These are phyloP conservation scores for Alternaria incomplexa DNA, from an alignment of 2,329 filamentous ascomycete genomes.

Conservation along the genomic window DNA sequence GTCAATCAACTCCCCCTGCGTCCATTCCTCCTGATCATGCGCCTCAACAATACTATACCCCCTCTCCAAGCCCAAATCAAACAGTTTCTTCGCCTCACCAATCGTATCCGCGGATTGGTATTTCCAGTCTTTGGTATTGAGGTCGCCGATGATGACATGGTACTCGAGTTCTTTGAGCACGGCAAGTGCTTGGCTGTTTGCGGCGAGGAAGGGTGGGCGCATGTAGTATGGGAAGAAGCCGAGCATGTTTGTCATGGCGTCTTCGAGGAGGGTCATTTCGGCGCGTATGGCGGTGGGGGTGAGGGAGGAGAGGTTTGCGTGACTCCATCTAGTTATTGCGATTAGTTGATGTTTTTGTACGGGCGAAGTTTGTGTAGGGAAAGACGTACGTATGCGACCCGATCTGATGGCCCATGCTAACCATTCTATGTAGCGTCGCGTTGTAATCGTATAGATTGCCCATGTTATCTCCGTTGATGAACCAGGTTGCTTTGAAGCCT, in stretches of 20 bases:
- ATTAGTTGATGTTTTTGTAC: too few species aligned
- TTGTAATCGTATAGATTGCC: too few species aligned
- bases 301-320: slow-evolving; percentile 51
- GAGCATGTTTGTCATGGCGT: slow-evolving; percentile 57
- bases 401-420: too few species aligned
- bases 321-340: slow-evolving; percentile 54
- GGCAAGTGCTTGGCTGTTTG: slow-evolving; percentile 38
- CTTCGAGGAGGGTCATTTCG: slow-evolving; percentile 56
- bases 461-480: too few species aligned
- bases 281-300: slow-evolving; percentile 48
- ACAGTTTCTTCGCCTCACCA: slow-evolving; percentile 57
- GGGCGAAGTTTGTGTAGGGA: too few species aligned
- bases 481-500: too few species aligned
- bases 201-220: slow-evolving; percentile 48
- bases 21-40: slow-evolving; percentile 12
- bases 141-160: slow-evolving; percentile 63
- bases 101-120: slow-evolving; percentile 52
- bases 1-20: slow-evolving; percentile 12
- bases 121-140: slow-evolving; percentile 66
- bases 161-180: slow-evolving; percentile 54
- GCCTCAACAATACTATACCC: slow-evolving; percentile 11
- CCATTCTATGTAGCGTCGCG: too few species aligned
- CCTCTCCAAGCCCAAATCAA: slow-evolving; percentile 34
- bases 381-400: too few species aligned
- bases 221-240: slow-evolving; percentile 60